These are phyloP conservation scores for Barnettozyma sucrosica DNA, from an alignment of 805 yeast species.

Conservation along the genomic window DNA sequence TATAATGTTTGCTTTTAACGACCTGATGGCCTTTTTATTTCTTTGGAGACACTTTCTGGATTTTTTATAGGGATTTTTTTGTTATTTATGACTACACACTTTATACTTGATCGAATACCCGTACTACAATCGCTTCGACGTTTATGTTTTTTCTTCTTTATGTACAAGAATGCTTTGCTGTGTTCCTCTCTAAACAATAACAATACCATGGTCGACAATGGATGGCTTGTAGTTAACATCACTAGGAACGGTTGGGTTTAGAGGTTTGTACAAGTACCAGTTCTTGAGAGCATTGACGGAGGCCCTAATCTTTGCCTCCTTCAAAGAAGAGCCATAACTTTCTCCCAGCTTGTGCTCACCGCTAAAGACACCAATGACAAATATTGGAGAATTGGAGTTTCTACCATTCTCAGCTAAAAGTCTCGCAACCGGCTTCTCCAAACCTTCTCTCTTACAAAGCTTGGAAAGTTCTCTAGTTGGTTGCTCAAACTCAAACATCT, in stretches of 20 bases:
- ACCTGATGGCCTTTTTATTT: background rate
- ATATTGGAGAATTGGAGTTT: slow-evolving; percentile 73
- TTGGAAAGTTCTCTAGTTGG: slow-evolving; percentile 82
- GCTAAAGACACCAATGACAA: slow-evolving; percentile 84
- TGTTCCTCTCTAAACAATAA: slow-evolving; percentile 30
- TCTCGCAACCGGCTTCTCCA: slow-evolving; percentile 72
- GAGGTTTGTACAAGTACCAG: slow-evolving; percentile 88
- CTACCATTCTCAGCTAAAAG: slow-evolving; percentile 93
- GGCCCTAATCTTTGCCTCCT: slow-evolving; percentile 89
- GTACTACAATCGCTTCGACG: background rate
- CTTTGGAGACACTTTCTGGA: background rate
- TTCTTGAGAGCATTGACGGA: slow-evolving; percentile 85
- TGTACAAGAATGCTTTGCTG: slow-evolving; percentile 8
- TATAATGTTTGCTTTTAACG: background rate
- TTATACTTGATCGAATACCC: background rate
- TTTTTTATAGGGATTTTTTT: background rate
- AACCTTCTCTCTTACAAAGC: slow-evolving; percentile 68
- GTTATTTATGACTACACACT: background rate
- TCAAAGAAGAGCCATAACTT: slow-evolving; percentile 85
- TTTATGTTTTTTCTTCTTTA: background rate
- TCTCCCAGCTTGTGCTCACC: slow-evolving; percentile 85
- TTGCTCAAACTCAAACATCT: slow-evolving; percentile 73
- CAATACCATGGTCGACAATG: slow-evolving; percentile 40
- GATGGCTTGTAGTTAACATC: slow-evolving; percentile 38
- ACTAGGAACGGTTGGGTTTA: slow-evolving; percentile 57